Evolutionary conservation across 2,329 filamentous ascomycete species (phyloP).

Genomic region (Trichocomaceae sp.): DNA sequence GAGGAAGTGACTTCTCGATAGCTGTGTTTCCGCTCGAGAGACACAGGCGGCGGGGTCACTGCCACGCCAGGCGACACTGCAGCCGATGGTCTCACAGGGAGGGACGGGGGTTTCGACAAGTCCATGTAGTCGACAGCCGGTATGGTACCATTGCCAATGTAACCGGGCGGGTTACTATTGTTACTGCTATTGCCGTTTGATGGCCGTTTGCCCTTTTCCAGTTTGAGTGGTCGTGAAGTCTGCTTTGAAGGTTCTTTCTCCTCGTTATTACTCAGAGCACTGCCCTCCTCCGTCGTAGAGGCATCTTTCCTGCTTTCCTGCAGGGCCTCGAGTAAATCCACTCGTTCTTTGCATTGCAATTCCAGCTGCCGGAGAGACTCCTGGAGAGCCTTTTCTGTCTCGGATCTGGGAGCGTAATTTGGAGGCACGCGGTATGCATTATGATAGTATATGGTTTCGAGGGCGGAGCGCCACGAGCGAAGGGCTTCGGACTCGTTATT

Average conservation of each 20-base stretch:
- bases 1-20: constrained; percentile 16
- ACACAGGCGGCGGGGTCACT: neutral
- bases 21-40: constrained; percentile 4
- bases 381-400: constrained; percentile 75
- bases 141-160: constrained; percentile 74
- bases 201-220: constrained; percentile 28
- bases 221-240: constrained; percentile 5
- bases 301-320: constrained; percentile 57
- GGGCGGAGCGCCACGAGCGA: constrained; percentile 79
- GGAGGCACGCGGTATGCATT: constrained; percentile 67
- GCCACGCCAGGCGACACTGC: neutral
- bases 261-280: constrained; percentile 1
- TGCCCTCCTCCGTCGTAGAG: constrained; percentile 29
- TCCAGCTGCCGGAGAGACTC: constrained; percentile 79
- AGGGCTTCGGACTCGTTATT: constrained; percentile 87
- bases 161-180: constrained; percentile 41
- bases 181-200: constrained; percentile 20
- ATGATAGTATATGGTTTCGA: constrained; percentile 83
- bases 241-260: constrained; percentile 19
- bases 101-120: constrained; percentile 63
- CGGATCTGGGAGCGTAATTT: constrained; percentile 63
- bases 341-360: constrained; percentile 84
- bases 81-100: constrained; percentile 43
- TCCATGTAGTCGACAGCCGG: constrained; percentile 73
- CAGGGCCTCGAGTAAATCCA: constrained; percentile 79